Conservation (phyloP, 805 yeast species). For the Cyberlindnera americana region DNA sequence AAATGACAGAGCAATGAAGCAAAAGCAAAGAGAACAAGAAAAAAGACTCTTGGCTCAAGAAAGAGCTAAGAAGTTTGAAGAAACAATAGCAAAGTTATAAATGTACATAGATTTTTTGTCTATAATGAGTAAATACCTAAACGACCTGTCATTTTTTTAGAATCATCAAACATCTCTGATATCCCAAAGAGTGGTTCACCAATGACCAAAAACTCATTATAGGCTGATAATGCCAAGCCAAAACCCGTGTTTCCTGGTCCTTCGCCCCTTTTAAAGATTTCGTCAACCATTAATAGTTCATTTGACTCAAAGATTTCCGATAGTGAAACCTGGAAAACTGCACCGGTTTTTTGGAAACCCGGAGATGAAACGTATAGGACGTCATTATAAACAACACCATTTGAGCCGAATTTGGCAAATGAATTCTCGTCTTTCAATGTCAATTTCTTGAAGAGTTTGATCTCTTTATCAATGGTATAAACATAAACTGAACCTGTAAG, state of each 20-base stretch:
- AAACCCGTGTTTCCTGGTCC: constrained; percentile 37
- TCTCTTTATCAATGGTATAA: constrained; percentile 17
- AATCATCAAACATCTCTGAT: constrained; percentile 27
- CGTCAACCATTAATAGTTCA: not conserved
- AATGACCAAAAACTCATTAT: constrained; percentile 30
- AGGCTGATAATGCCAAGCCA: constrained; percentile 37
- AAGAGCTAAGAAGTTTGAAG: constrained; percentile 16
- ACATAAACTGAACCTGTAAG: constrained; percentile 42
- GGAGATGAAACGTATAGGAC: constrained; percentile 40
- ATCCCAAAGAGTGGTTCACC: constrained; percentile 38
- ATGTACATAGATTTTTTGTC: not conserved
- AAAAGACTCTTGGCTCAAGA: constrained; percentile 21
- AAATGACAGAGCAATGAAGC: constrained; percentile 24
- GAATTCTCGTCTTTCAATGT: not conserved
- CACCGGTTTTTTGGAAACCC: constrained; percentile 43
- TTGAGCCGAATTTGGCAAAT: constrained; percentile 18
- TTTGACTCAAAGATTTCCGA: constrained; percentile 9
- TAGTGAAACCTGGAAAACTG: constrained; percentile 41
- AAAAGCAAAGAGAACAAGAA: constrained; percentile 23
- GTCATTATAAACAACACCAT: constrained; percentile 10
- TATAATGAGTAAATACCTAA: constrained; percentile 22
- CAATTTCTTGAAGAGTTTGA: constrained; percentile 9
- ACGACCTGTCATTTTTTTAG: constrained; percentile 32
- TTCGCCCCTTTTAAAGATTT: constrained; percentile 23
- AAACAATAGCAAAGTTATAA: constrained; percentile 5